Percentiles rank a stretch among this genome's conserved stretches.
Conservation (phyloP, 2,329 filamentous ascomycete species). For the Triangularia verruculosa region DNA sequence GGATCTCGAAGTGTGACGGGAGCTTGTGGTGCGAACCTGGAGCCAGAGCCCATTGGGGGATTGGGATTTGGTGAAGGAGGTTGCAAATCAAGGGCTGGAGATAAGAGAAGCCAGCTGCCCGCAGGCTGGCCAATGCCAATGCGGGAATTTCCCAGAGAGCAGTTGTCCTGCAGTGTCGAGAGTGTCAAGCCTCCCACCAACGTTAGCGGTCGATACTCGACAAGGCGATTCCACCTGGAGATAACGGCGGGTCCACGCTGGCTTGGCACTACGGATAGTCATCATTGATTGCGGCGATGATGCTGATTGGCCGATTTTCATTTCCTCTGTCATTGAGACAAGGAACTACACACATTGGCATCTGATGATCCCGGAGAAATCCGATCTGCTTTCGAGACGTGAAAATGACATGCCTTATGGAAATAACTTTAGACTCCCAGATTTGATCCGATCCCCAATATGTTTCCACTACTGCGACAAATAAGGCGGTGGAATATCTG, state of each 20-base stretch:
- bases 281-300: background rate
- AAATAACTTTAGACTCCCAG: background rate
- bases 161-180: background rate
- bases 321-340: conserved; percentile 1
- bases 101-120: background rate
- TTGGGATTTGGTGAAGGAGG: background rate
- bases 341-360: background rate
- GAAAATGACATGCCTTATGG: conserved; percentile 3
- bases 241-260: conserved; percentile 2
- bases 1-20: background rate
- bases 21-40: background rate
- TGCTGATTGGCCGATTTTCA: background rate
- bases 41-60: background rate
- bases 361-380: background rate
- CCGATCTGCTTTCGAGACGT: background rate
- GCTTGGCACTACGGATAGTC: background rate
- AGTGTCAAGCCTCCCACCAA: background rate
- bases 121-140: background rate
- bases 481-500: no score
- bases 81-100: background rate
- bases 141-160: background rate
- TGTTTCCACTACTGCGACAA: no score
- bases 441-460: background rate
- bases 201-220: background rate
- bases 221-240: background rate